A percentile compares a stretch with the other conserved stretches of the same genome.
Evolutionary conservation across 306 rosid genomes (phyloP).

Genomic region (Glycine soja): DNA sequence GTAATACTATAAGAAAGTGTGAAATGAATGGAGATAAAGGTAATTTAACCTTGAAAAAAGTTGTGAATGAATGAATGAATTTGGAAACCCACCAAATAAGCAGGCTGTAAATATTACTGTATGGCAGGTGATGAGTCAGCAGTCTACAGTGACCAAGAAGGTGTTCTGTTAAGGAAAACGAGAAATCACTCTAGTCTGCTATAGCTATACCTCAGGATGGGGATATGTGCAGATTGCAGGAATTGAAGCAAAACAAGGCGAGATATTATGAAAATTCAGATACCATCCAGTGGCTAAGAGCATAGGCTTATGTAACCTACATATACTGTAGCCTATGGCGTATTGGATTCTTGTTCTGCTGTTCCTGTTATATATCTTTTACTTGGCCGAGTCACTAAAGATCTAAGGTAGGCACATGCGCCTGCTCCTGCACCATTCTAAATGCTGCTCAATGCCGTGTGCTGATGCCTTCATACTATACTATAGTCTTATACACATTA

Average conservation of each 20-base stretch:
- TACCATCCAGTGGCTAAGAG: slow-evolving; percentile 1
- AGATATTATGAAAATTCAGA: slow-evolving; percentile 13
- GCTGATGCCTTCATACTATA: not conserved
- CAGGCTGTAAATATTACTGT: not conserved
- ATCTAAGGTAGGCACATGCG: slow-evolving; percentile 26
- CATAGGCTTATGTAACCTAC: slow-evolving; percentile 54
- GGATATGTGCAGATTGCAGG: not conserved
- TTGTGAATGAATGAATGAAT: not conserved
- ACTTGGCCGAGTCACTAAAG: slow-evolving; percentile 48
- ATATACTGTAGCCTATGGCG: slow-evolving; percentile 38
- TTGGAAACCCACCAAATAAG: not conserved
- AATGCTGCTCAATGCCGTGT: slow-evolving; percentile 7
- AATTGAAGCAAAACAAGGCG: not conserved
- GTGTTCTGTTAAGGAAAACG: not conserved
- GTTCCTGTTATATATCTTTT: slow-evolving; percentile 36
- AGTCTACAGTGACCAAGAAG: not conserved
- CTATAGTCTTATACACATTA: not conserved
- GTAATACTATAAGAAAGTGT: not conserved
- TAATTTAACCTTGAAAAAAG: not conserved
- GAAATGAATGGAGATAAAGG: not conserved
- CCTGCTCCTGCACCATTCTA: slow-evolving; percentile 38
- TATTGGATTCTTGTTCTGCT: slow-evolving; percentile 45
- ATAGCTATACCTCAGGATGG: not conserved
- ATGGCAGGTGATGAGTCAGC: not conserved
- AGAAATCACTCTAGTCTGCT: not conserved